phyloP scores from a whole-genome alignment of 371 early-diverging fungal genomes.

The Gilbertella persicaria region DNA sequence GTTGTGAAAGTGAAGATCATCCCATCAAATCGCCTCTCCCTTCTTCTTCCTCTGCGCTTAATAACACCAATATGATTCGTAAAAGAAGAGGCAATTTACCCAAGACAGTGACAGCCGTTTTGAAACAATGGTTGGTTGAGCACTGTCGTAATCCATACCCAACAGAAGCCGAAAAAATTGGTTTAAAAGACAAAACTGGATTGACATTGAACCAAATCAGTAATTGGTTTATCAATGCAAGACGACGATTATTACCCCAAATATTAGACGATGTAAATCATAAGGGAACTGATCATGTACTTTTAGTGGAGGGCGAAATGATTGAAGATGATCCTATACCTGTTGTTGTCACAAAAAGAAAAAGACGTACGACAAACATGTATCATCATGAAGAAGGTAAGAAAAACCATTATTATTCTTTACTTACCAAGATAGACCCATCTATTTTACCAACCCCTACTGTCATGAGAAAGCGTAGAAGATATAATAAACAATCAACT shows the following conservation, averaged over 20 bases:
- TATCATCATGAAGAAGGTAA: conserved; percentile 3
- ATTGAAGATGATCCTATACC: background rate
- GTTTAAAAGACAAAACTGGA: conserved; percentile 55
- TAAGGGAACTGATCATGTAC: background rate
- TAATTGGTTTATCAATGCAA: conserved; percentile 85
- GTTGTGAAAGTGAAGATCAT: background rate
- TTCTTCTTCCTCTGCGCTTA: no score
- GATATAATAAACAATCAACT: conserved; percentile 16
- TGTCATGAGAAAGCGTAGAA: conserved; percentile 14
- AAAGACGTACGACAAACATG: background rate
- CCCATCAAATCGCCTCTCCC: background rate
- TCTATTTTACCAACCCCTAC: conserved; percentile 5
- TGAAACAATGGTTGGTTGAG: conserved; percentile 70
- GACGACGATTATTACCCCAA: conserved; percentile 56
- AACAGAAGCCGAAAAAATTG: conserved; percentile 65
- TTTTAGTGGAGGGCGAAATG: background rate
- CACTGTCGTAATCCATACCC: conserved; percentile 76
- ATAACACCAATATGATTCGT: background rate
- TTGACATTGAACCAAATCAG: conserved; percentile 71
- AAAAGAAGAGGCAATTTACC: conserved; percentile 53
- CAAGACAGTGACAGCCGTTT: conserved; percentile 52
- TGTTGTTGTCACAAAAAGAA: background rate
- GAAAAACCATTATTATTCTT: background rate
- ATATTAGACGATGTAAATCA: conserved; percentile 7
- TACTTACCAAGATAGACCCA: background rate